phyloP scores from a whole-genome alignment of 2,329 filamentous ascomycete species.

The Alternaria sp. region DNA sequence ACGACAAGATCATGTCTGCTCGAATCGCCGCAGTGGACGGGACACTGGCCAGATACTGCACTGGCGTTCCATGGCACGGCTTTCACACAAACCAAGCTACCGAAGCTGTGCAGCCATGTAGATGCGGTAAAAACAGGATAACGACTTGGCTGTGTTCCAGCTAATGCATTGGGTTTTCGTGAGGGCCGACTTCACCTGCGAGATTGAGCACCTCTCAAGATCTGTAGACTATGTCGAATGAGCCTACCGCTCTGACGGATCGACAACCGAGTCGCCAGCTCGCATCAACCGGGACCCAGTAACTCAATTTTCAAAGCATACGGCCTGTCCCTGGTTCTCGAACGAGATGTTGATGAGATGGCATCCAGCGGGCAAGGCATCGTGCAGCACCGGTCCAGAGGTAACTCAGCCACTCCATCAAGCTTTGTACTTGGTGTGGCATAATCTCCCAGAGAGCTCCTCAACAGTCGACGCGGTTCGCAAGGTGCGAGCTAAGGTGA shows the following conservation, averaged over 20 bases:
- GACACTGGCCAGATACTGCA: neutral
- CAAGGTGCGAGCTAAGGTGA: neutral
- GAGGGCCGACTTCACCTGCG: neutral
- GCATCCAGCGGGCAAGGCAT: neutral
- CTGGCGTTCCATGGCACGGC: conserved; percentile 4
- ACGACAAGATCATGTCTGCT: conserved; percentile 10
- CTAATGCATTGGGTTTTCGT: neutral
- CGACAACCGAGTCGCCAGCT: neutral
- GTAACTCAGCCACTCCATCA: neutral
- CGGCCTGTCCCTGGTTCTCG: neutral
- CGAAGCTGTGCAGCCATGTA: neutral
- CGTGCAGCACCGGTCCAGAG: neutral
- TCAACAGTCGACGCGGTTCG: neutral
- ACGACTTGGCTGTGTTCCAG: neutral
- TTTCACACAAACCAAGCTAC: neutral
- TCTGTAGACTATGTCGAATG: neutral
- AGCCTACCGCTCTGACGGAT: neutral
- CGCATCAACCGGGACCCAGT: neutral
- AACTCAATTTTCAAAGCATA: neutral
- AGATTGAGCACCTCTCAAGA: conserved; percentile 8
- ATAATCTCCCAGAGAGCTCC: neutral
- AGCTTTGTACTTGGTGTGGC: neutral
- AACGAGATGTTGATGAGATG: neutral
- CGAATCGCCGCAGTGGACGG: conserved; percentile 7
- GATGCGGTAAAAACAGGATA: neutral